Conservation (phyloP, 1,139 yeast species). For the Sugiyamaella japonica region DNA sequence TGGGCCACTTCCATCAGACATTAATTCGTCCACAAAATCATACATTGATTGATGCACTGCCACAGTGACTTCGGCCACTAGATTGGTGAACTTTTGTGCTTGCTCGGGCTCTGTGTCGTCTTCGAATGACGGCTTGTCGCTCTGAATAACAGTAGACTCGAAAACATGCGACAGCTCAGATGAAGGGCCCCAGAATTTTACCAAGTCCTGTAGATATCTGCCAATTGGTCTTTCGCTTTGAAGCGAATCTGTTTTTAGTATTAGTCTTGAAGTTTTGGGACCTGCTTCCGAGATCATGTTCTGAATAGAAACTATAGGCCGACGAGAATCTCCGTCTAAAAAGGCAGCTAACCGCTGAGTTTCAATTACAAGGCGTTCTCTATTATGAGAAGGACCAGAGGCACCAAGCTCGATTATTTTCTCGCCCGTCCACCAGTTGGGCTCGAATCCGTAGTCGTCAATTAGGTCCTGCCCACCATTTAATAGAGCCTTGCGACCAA, state of each 20-base stretch:
- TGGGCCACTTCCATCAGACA: slow-evolving; percentile 24
- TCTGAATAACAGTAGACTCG: slow-evolving; percentile 21
- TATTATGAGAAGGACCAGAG: slow-evolving; percentile 21
- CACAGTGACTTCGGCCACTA: slow-evolving; percentile 32
- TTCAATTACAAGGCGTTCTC: slow-evolving; percentile 39
- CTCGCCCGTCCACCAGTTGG: slow-evolving; percentile 49
- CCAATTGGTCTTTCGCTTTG: slow-evolving; percentile 30
- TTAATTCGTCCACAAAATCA: slow-evolving; percentile 34
- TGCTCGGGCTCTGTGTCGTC: slow-evolving; percentile 12
- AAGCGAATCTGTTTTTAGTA: slow-evolving; percentile 23
- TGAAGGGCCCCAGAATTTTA: slow-evolving; percentile 23
- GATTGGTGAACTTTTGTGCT: slow-evolving; percentile 25
- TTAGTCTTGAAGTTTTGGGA: slow-evolving; percentile 33
- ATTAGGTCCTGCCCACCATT: slow-evolving; percentile 37
- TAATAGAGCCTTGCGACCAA: slow-evolving; percentile 42
- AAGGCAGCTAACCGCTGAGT: slow-evolving; percentile 49
- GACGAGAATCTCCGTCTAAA: slow-evolving; percentile 43
- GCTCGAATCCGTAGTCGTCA: slow-evolving; percentile 43
- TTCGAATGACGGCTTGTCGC: slow-evolving; percentile 21
- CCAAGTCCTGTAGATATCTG: slow-evolving; percentile 25
- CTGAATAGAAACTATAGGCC: slow-evolving; percentile 46
- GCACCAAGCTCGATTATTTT: slow-evolving; percentile 24
- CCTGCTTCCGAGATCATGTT: slow-evolving; percentile 36
- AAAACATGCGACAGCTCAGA: slow-evolving; percentile 25
- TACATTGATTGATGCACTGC: slow-evolving; percentile 30